Evolutionary conservation across 176 grass and related monocot genomes (phyloP), one percentile per base, ranked within the genome.

Genomic region (Triticum dicoccoides): DNA sequence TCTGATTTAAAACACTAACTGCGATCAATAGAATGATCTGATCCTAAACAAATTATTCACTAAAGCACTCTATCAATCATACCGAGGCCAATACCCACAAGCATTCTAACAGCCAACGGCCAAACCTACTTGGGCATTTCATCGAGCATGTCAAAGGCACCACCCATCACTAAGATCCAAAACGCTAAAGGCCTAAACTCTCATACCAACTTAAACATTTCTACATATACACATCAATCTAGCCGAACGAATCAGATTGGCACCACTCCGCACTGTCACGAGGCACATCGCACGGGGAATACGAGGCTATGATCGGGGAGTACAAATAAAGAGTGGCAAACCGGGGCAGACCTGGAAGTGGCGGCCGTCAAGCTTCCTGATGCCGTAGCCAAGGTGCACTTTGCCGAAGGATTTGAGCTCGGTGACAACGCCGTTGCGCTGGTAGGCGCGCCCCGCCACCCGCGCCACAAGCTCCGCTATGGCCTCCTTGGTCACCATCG

Each of bases 401-500:
- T 80, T 90, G 63, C 96, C 90, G 17, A 98, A 98, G 18, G 93
- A 95, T 82, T 95, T 93, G 86, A 98, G n/a, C 41, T 95, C 89
- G 56, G 89, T 98, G 80, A 93, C 23, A 80, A 95, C 87, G 34
- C 95, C 95, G 61, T 95, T 98, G 69, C 93, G 91, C 87, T 95
- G 80, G 86, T 78, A 91, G 66, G 87, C 91, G 10, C 89, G 87
- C n/a, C 59, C 79, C 69, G 89, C 89, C 54, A 98, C 91, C 74
- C 93, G 87, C 41, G 35, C 61, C 76, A 90, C 67, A 34, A 98
- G 86, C 33, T 98, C 93, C 58, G 75, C 76, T 76, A 86, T 1
- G 47, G 80, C 80, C 76, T 95, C 93, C 88, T 73, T 92, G 58
- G 42, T 30, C 39, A 92, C 86, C n/a, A 51, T 33, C 63, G 89